phyloP scores from a whole-genome alignment of 2,329 filamentous ascomycete species.

The Colletotrichum limetticola region DNA sequence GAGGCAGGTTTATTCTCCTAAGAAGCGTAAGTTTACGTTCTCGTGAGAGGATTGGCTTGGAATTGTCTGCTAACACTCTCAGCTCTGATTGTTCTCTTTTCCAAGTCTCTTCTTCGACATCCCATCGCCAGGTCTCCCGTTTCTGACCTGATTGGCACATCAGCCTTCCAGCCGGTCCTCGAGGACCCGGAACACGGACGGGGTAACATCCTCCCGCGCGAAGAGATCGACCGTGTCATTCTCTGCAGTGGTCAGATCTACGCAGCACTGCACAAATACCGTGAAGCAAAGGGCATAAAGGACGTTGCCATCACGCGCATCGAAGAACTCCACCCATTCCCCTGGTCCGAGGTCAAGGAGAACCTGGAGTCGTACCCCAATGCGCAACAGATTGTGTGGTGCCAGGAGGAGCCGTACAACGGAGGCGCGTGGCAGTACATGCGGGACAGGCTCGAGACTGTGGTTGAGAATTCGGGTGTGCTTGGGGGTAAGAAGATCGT shows the following conservation, averaged over 20 bases:
- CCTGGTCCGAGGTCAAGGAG: constrained; percentile 37
- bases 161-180: constrained; percentile 97
- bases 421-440: constrained; percentile 41
- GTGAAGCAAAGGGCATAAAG: constrained; percentile 26
- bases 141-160: constrained; percentile 89
- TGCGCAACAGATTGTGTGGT: constrained; percentile 38
- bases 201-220: constrained; percentile 74
- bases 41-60: too few relatives aligned
- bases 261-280: constrained; percentile 77
- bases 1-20: constrained; percentile 96
- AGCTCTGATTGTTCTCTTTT: constrained; percentile 98
- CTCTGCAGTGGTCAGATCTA: constrained; percentile 96
- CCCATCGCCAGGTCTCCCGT: constrained; percentile 88
- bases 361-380: constrained; percentile 38
- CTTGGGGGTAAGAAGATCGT: not conserved
- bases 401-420: constrained; percentile 41
- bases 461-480: not conserved
- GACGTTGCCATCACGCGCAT: constrained; percentile 38
- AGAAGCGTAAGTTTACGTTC: constrained; percentile 80
- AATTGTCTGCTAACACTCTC: constrained; percentile 19
- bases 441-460: constrained; percentile 38
- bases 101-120: constrained; percentile 94
- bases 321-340: constrained; percentile 41
- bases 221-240: constrained; percentile 92
- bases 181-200: constrained; percentile 84